Evolutionary conservation across 352 stramenopile species (phyloP), one percentile per base, ranked within the genome.

Genomic region (Pythium apleroticum): DNA sequence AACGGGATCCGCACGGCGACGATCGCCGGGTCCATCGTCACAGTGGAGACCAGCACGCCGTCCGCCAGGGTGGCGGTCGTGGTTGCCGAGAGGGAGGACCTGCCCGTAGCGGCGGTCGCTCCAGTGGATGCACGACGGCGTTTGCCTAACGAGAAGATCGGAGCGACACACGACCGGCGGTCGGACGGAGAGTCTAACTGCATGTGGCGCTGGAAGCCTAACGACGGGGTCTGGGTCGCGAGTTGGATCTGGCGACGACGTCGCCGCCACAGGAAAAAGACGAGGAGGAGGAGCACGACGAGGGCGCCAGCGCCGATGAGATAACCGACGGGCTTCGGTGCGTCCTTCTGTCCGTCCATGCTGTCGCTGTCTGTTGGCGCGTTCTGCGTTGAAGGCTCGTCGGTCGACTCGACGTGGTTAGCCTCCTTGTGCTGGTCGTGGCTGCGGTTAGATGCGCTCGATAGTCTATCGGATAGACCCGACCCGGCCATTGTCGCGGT

Each of bases 11-110:
- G 65, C 33, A 60, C 63, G 5, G 62, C 68, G 11, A 64, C 59
- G 63, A 80, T 70, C 14, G 69, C 54, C 28, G 74, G 71, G 63
- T 84, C 76, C 25, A 80, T 71, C 62, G 73, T 79, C 25, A 73
- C 57, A 49, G 31, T 63, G 19, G 30, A 19, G 43, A 62, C 14
- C 17, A 62, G 39, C 12, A 14, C 27, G 28, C 28, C 41, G 54
- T 60, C 54, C 12, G 14, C 39, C 6, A 9, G 20, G 19, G 20
- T 7, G 4, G 30, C 30, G 28, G 27, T 27, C 4, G 39, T 61
- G 22, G 58, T 52, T 24, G 58, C 56, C 12, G 43, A 37, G 19
- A 50, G 56, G 20, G 57, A 63, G 30, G 45, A 49, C 11, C 45
- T 48, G 8, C 45, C 48, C 45, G 46, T 33, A 4, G 48, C 48